Percentiles rank a stretch among this genome's conserved stretches.
Evolutionary conservation across 148 eudicot genomes (phyloP).

Genomic region (Talinum fruticosum): DNA sequence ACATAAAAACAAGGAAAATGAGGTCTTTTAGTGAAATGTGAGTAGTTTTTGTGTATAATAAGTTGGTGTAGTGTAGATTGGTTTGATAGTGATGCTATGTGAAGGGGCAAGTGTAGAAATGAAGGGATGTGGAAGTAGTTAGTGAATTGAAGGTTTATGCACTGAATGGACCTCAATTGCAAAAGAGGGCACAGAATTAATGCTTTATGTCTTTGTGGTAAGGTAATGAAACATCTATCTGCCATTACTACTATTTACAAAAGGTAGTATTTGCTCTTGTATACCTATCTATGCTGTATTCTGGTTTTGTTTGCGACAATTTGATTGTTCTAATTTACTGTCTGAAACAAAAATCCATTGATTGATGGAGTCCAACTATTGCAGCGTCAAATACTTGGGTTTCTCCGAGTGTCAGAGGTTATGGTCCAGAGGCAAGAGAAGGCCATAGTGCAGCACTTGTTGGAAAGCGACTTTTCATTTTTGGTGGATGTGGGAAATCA

Average conservation of each 20-base stretch:
- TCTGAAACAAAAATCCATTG: not conserved
- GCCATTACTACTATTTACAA: not conserved
- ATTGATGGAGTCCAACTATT: conserved; percentile 16
- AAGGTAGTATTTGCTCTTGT: not conserved
- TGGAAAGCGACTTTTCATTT: conserved; percentile 77
- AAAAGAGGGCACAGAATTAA: not conserved
- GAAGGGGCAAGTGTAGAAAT: not conserved
- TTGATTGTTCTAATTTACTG: conserved; percentile 3
- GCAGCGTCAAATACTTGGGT: conserved; percentile 82
- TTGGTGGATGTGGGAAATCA: conserved; percentile 94
- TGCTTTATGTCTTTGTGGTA: not conserved
- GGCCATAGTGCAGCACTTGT: conserved; percentile 92
- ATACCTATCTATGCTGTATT: not conserved
- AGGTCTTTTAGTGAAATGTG: not conserved
- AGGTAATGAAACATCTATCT: not conserved
- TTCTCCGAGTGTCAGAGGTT: conserved; percentile 68
- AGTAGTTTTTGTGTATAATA: not conserved
- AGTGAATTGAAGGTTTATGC: not conserved
- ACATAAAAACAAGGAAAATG: not conserved
- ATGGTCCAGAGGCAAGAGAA: conserved; percentile 81
- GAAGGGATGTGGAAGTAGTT: not conserved
- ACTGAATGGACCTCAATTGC: not conserved
- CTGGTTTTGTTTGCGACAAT: not conserved
- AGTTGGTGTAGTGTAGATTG: not conserved
- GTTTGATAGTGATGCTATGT: not conserved